These are phyloP conservation scores for Cetraspora pellucida DNA, from an alignment of 192 early-diverging fungal species.

Conservation along the genomic window DNA sequence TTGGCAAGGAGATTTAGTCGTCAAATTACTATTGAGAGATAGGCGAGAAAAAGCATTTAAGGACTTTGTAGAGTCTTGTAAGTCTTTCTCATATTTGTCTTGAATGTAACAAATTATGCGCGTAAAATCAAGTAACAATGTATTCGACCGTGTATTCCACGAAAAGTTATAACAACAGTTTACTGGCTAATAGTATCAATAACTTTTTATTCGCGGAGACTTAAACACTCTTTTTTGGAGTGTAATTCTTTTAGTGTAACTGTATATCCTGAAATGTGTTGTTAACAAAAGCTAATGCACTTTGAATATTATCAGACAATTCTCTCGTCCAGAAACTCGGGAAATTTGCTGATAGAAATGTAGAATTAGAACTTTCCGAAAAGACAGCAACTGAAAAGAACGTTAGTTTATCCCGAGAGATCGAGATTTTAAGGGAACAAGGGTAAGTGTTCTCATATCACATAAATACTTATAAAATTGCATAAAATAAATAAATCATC, in stretches of 20 bases:
- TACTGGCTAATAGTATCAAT: too few species aligned
- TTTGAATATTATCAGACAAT: constrained; percentile 37
- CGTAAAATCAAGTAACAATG: neutral
- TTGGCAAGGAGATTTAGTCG: constrained; percentile 48
- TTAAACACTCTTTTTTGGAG: too few species aligned
- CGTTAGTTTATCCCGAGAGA: constrained; percentile 43
- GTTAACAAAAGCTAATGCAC: neutral
- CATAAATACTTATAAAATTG: constrained; percentile 3
- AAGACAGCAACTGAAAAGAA: constrained; percentile 39
- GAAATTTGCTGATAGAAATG: constrained; percentile 46
- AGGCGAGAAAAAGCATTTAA: constrained; percentile 51
- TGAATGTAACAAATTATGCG: neutral
- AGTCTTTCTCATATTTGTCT: constrained; percentile 18
- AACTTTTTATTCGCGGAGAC: too few species aligned
- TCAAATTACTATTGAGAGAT: constrained; percentile 46
- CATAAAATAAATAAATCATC: neutral
- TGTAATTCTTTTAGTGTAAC: neutral
- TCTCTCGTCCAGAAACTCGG: constrained; percentile 47
- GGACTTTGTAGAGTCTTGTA: constrained; percentile 54
- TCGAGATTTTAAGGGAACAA: constrained; percentile 44
- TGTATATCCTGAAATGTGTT: neutral
- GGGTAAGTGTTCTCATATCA: constrained; percentile 37
- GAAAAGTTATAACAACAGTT: too few species aligned
- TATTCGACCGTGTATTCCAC: neutral
- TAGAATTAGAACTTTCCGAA: constrained; percentile 41